Base-by-base conservation (phyloP, 148 eudicot species). In the Chenopodium berlandieri region DNA sequence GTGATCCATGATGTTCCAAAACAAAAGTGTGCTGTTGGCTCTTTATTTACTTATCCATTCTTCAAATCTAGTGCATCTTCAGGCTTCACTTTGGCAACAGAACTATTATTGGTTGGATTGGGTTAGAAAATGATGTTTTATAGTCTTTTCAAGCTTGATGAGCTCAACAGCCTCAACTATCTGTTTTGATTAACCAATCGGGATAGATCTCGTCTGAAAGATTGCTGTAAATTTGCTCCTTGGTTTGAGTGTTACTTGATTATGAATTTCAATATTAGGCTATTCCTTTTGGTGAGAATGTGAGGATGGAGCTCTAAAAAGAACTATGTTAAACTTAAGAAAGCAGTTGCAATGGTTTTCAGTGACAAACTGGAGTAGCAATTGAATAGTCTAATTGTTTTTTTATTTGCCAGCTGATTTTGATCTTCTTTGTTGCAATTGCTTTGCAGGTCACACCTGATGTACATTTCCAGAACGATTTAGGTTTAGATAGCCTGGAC, bases 401-500 rank as follows among this genome's bases (percentile, higher is more conserved):
- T 40, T 6, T 40, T 40, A 40, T 40, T 6, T 40, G 44, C 44
- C 44, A 40, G 44, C 44, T 40, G 44, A 40, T 40, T 40, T 40
- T 40, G 31, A 48, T 17, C 31, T 11, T 56, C 63, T 25, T 69
- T 17, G 73, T 10, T 73, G 60, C 56, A n/a, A 66, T 23, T 10
- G 70, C 68, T 37, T 56, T 87, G 86, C 89, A 92, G 94, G 97
- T 91, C 79, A 91, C 94, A 27, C 87, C 94, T 54, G 92, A 91
- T 66, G 94, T 89, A 69, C 94, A 91, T 84, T 91, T 92, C 81
- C 91, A 90, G 83, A 89, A 88, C 75, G 94, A 91, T 87, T 80
- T 92, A 71, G 94, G 94, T 14, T 83, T 91, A 83, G 97, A 92
- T 75, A 92, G 94, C 89, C 86, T 92, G 84, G 97, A 92, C 83